Percentiles rank a stretch among this genome's conserved stretches.
Conservation (phyloP, 2,329 filamentous ascomycete genomes). For the Aquanectria penicillioides region DNA sequence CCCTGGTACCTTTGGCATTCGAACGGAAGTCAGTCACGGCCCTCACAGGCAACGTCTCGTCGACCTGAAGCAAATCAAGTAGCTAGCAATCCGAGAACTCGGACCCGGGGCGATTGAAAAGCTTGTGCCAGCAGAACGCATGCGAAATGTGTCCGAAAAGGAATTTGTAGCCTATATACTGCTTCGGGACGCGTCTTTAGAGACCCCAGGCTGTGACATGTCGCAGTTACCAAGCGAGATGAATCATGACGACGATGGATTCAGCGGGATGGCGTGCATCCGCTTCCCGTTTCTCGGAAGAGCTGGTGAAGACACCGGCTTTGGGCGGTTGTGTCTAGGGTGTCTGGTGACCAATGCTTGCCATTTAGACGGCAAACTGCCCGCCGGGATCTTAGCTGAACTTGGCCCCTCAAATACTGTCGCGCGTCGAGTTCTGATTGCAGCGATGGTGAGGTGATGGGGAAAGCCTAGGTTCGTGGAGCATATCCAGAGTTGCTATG, state of each 20-base stretch:
- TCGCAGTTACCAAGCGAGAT: conserved; percentile 27
- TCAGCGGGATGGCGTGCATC: conserved; percentile 39
- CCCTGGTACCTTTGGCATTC: conserved; percentile 29
- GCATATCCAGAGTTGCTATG: neutral
- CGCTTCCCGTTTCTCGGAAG: conserved; percentile 40
- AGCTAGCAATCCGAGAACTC: conserved; percentile 33
- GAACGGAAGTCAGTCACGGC: too few species aligned
- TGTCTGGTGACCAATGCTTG: conserved; percentile 11
- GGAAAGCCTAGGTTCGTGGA: too few species aligned
- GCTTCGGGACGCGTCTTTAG: conserved; percentile 34
- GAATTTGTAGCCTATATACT: too few species aligned
- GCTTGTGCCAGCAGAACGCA: too few species aligned
- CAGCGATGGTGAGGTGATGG: too few species aligned
- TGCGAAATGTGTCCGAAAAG: too few species aligned
- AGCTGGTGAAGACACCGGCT: conserved; percentile 25
- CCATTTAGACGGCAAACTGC: neutral
- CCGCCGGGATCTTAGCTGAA: too few species aligned
- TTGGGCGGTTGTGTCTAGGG: conserved; percentile 37
- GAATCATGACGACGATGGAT: conserved; percentile 36
- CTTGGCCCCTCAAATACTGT: too few species aligned
- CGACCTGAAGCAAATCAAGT: conserved; percentile 36
- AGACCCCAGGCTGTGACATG: conserved; percentile 36
- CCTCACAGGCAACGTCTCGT: too few species aligned
- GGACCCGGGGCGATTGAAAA: too few species aligned
- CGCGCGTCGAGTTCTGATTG: too few species aligned